These are phyloP conservation scores for Drechslerella dactyloides DNA, from an alignment of 2,329 filamentous ascomycete genomes.

Conservation along the genomic window DNA sequence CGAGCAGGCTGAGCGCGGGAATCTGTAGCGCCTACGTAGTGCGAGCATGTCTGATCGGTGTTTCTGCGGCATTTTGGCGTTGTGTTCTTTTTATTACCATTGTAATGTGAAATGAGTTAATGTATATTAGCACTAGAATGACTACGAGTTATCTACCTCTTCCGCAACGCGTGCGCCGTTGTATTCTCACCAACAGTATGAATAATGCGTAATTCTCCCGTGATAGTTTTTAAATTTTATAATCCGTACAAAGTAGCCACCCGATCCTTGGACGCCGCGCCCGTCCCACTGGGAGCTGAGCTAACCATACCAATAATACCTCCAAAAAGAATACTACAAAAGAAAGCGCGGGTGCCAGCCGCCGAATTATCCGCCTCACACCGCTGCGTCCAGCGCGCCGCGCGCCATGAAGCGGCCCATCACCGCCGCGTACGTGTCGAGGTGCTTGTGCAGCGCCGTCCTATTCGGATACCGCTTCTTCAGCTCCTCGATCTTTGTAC, in stretches of 20 bases:
- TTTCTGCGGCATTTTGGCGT: background rate
- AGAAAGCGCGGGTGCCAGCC: too few relatives aligned
- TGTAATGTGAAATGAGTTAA: background rate
- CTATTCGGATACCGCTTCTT: conserved; percentile 37
- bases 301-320: too few relatives aligned
- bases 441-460: conserved; percentile 30
- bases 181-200: background rate
- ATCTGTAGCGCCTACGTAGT: conserved; percentile 63
- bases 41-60: background rate
- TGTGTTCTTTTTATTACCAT: background rate
- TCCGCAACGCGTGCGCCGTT: background rate
- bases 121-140: conserved; percentile 2
- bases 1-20: conserved; percentile 85
- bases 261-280: too few relatives aligned
- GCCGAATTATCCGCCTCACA: too few relatives aligned
- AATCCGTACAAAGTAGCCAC: too few relatives aligned
- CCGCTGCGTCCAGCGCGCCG: conserved; percentile 16
- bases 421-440: conserved; percentile 25
- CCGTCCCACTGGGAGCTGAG: too few relatives aligned
- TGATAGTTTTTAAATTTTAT: too few relatives aligned
- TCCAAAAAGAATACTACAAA: too few relatives aligned
- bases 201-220: too few relatives aligned
- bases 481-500: conserved; percentile 25
- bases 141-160: background rate
- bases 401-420: conserved; percentile 37